Evolutionary conservation across 2,329 filamentous ascomycete species (phyloP).

Genomic region (Colletotrichum noveboracense): DNA sequence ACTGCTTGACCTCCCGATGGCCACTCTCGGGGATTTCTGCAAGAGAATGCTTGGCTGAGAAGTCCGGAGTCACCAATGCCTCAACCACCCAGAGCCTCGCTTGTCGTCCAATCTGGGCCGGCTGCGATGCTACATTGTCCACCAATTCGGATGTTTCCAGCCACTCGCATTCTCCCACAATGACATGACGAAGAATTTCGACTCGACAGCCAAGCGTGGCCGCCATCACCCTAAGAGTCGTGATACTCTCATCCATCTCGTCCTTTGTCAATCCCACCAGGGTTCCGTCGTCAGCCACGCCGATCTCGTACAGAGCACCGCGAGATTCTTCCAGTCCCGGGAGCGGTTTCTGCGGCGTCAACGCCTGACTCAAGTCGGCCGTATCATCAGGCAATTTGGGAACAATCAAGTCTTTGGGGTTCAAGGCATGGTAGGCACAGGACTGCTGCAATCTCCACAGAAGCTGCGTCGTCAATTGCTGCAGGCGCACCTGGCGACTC

Average conservation of each 20-base stretch:
- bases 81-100: slow-evolving; percentile 86
- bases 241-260: slow-evolving; percentile 90
- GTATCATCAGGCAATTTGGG: slow-evolving; percentile 74
- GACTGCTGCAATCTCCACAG: slow-evolving; percentile 96
- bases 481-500: slow-evolving; percentile 80
- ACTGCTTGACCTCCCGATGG: neutral
- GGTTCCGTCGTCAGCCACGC: slow-evolving; percentile 91
- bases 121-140: slow-evolving; percentile 28
- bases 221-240: slow-evolving; percentile 88
- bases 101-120: slow-evolving; percentile 27
- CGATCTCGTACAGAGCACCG: slow-evolving; percentile 94
- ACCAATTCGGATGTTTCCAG: slow-evolving; percentile 46
- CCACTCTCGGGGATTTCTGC: slow-evolving; percentile 21
- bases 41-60: slow-evolving; percentile 43
- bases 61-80: slow-evolving; percentile 80
- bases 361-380: slow-evolving; percentile 49
- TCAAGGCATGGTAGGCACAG: slow-evolving; percentile 85
- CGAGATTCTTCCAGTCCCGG: slow-evolving; percentile 91
- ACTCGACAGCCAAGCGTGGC: slow-evolving; percentile 88
- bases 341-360: slow-evolving; percentile 62
- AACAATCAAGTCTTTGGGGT: slow-evolving; percentile 75
- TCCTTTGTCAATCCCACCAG: slow-evolving; percentile 88
- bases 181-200: slow-evolving; percentile 79
- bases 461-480: slow-evolving; percentile 93
- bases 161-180: slow-evolving; percentile 87